These are phyloP conservation scores for Ophidiomyces ophidiicola DNA, from an alignment of 2,329 filamentous ascomycete species.

Conservation along the genomic window DNA sequence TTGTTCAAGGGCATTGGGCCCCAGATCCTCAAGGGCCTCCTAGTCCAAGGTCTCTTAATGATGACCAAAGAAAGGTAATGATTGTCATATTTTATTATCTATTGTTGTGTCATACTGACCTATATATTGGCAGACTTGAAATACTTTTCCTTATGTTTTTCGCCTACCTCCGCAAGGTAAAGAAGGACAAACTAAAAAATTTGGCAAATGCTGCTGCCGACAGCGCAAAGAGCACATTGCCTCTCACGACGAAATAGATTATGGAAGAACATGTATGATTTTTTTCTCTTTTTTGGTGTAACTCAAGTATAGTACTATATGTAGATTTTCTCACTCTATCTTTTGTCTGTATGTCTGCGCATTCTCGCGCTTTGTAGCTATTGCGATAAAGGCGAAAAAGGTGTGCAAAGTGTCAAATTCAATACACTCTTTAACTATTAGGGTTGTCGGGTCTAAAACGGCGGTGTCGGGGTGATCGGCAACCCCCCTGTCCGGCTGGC, in stretches of 20 bases:
- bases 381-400: too few relatives aligned
- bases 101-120: conserved; percentile 11
- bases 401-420: too few relatives aligned
- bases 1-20: conserved; percentile 95
- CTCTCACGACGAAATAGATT: conserved; percentile 36
- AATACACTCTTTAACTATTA: too few relatives aligned
- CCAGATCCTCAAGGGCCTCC: conserved; percentile 79
- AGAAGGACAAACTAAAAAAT: conserved; percentile 57
- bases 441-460: too few relatives aligned
- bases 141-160: conserved; percentile 76
- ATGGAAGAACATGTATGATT: background rate
- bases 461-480: too few relatives aligned
- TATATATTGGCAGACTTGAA: conserved; percentile 54
- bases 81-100: background rate
- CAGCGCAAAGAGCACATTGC: conserved; percentile 45
- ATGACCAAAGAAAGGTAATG: conserved; percentile 91
- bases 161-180: conserved; percentile 62
- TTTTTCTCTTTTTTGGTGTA: background rate
- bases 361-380: too few relatives aligned
- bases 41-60: conserved; percentile 95
- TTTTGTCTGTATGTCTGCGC: too few relatives aligned
- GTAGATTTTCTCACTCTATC: too few relatives aligned
- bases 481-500: too few relatives aligned
- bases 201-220: conserved; percentile 51
- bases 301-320: background rate